phyloP scores from a whole-genome alignment of 2,329 filamentous ascomycete genomes.

The Chrysosphaeria jannelii region DNA sequence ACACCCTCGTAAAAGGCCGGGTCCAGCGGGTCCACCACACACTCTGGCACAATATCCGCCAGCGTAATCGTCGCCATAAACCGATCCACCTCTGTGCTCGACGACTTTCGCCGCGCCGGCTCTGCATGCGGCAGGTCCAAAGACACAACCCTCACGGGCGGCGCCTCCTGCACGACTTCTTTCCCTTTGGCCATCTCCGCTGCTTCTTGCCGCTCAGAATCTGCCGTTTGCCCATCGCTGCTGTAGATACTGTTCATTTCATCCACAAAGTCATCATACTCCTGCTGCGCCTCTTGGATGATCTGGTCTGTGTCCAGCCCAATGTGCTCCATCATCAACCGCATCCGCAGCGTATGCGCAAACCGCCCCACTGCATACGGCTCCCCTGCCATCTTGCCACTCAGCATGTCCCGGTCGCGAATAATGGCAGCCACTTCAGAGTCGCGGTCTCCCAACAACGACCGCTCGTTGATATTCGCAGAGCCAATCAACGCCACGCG shows the following conservation, averaged over 20 bases:
- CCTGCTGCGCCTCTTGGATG: slow-evolving; percentile 42
- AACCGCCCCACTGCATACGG: slow-evolving; percentile 80
- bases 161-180: background rate
- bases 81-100: too few species aligned
- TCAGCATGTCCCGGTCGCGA: slow-evolving; percentile 74
- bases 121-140: too few species aligned
- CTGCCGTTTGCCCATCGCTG: slow-evolving; percentile 7
- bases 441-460: slow-evolving; percentile 73
- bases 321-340: slow-evolving; percentile 86
- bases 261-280: slow-evolving; percentile 19
- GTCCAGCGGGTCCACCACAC: slow-evolving; percentile 74
- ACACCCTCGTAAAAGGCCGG: slow-evolving; percentile 60
- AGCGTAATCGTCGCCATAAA: too few species aligned
- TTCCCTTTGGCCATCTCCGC: too few species aligned
- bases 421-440: slow-evolving; percentile 79
- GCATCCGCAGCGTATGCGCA: slow-evolving; percentile 71
- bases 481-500: slow-evolving; percentile 81
- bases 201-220: too few species aligned
- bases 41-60: slow-evolving; percentile 57
- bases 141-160: too few species aligned
- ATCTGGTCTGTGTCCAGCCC: slow-evolving; percentile 88
- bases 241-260: slow-evolving; percentile 32
- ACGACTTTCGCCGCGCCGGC: too few species aligned
- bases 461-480: slow-evolving; percentile 94
- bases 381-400: slow-evolving; percentile 68